A percentile compares a stretch with the other conserved stretches of the same genome.
These are phyloP conservation scores for Ampelomyces quisqualis DNA, from an alignment of 2,329 filamentous ascomycete genomes.

Conservation along the genomic window DNA sequence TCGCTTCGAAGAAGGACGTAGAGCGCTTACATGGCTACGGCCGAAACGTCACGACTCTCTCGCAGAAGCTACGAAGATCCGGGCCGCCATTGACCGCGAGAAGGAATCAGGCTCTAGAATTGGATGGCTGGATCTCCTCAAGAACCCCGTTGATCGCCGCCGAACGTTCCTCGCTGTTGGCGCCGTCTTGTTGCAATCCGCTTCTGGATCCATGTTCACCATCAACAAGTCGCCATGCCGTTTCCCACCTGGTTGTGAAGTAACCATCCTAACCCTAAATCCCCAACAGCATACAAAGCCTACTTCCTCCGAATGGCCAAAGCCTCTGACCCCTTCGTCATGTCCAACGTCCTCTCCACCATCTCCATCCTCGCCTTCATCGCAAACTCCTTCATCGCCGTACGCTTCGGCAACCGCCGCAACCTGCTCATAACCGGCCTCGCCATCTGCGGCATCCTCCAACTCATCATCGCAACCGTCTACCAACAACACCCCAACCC, in stretches of 20 bases:
- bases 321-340: slow-evolving; percentile 58
- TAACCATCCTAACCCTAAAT: background rate
- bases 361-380: slow-evolving; percentile 58
- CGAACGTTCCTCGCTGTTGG: slow-evolving; percentile 40
- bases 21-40: slow-evolving; percentile 45
- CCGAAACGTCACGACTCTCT: slow-evolving; percentile 45
- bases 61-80: slow-evolving; percentile 34
- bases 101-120: slow-evolving; percentile 31
- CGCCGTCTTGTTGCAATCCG: slow-evolving; percentile 41
- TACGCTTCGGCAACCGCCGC: slow-evolving; percentile 55
- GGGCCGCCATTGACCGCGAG: slow-evolving; percentile 38
- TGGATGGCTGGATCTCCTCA: slow-evolving; percentile 41
- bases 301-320: slow-evolving; percentile 63
- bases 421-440: slow-evolving; percentile 56
- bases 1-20: slow-evolving; percentile 32
- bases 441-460: slow-evolving; percentile 54
- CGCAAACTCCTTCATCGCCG: slow-evolving; percentile 57
- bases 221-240: slow-evolving; percentile 41
- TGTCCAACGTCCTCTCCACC: slow-evolving; percentile 57
- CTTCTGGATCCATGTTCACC: slow-evolving; percentile 44
- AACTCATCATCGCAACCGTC: slow-evolving; percentile 56
- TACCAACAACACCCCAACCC: slow-evolving; percentile 50
- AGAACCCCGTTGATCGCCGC: slow-evolving; percentile 37
- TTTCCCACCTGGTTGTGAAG: no score
- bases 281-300: slow-evolving; percentile 44